These are phyloP conservation scores for Abrus precatorius DNA, from an alignment of 306 rosid genomes.

Conservation along the genomic window DNA sequence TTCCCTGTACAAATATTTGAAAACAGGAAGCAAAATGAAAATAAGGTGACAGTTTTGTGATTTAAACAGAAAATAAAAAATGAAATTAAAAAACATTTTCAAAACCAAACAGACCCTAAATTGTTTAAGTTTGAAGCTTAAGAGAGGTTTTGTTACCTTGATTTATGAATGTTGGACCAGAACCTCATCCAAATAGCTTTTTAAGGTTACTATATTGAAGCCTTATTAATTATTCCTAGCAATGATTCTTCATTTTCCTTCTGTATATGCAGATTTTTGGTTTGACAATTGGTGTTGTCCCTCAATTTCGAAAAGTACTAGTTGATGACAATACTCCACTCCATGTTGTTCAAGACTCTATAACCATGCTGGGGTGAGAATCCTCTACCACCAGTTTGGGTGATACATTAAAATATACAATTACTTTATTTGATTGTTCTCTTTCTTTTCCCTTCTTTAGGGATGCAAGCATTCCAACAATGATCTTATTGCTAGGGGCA, in stretches of 20 bases:
- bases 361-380: conserved; percentile 50
- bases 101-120: neutral
- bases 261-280: conserved; percentile 46
- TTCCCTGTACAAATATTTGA: too few species aligned
- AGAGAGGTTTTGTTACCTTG: neutral
- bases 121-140: neutral
- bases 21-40: too few species aligned
- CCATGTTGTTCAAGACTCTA: conserved; percentile 42
- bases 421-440: neutral
- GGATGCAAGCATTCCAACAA: conserved; percentile 52
- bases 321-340: conserved; percentile 52
- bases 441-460: conserved; percentile 18
- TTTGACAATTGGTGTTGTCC: conserved; percentile 47
- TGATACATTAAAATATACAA: neutral
- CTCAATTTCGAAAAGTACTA: conserved; percentile 45
- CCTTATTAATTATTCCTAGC: neutral
- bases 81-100: too few species aligned
- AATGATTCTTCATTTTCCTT: neutral
- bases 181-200: too few species aligned
- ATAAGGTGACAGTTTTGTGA: too few species aligned
- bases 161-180: neutral
- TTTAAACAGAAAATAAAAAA: too few species aligned
- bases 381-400: neutral
- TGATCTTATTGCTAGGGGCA: conserved; percentile 51
- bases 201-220: neutral